Percentiles rank a stretch among this genome's conserved stretches.
Evolutionary conservation across 2,329 filamentous ascomycete species (phyloP).

Genomic region (Apiospora pterosperma): DNA sequence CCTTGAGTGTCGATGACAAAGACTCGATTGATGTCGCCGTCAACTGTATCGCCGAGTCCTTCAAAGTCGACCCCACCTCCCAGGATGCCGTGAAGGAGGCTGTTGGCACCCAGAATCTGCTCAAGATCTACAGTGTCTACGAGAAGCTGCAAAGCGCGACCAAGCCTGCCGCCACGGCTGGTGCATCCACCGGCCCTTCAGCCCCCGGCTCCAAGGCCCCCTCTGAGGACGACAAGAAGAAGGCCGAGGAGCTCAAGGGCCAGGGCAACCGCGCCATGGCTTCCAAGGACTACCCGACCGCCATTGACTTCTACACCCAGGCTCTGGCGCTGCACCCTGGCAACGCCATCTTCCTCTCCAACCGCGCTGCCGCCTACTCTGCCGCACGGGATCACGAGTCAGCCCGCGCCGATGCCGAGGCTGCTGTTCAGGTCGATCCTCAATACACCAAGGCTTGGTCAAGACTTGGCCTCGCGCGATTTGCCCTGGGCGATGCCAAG

Average conservation of each 20-base stretch:
- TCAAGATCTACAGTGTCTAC: slow-evolving; percentile 91
- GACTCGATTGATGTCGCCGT: slow-evolving; percentile 93
- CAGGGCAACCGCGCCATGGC: slow-evolving; percentile 95
- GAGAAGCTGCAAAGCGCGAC: slow-evolving; percentile 77
- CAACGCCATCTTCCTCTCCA: slow-evolving; percentile 96
- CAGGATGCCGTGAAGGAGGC: slow-evolving; percentile 69
- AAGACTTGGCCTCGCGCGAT: slow-evolving; percentile 84
- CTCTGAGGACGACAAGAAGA: slow-evolving; percentile 62
- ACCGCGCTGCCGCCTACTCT: slow-evolving; percentile 91
- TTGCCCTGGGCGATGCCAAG: slow-evolving; percentile 85
- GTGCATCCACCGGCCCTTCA: slow-evolving; percentile 32
- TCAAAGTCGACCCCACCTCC: slow-evolving; percentile 88
- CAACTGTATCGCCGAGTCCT: slow-evolving; percentile 92
- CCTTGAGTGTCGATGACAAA: slow-evolving; percentile 79
- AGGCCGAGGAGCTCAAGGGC: slow-evolving; percentile 85
- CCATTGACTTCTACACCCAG: slow-evolving; percentile 84
- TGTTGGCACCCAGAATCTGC: slow-evolving; percentile 80
- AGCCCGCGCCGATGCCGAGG: slow-evolving; percentile 83
- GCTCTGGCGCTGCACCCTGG: slow-evolving; percentile 76
- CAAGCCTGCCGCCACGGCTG: slow-evolving; percentile 26
- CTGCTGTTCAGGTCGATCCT: slow-evolving; percentile 83
- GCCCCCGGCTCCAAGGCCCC: slow-evolving; percentile 28
- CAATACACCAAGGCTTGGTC: slow-evolving; percentile 98
- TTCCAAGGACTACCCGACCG: slow-evolving; percentile 79
- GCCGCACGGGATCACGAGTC: slow-evolving; percentile 80